Base-by-base conservation (phyloP, 805 yeast species). In the Candida odintsovae region DNA sequence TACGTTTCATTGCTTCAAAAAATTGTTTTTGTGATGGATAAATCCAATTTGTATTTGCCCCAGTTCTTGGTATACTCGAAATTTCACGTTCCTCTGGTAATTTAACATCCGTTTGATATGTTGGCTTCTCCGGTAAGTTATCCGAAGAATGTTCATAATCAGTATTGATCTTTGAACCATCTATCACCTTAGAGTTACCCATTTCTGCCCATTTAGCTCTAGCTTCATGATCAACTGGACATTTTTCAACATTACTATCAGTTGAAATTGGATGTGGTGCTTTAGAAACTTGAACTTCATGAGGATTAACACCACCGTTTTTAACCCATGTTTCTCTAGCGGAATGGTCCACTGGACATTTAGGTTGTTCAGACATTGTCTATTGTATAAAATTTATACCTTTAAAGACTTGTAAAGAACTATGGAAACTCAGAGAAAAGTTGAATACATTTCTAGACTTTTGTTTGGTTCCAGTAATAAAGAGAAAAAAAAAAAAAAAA, bases 21-120 rank as follows among this genome's bases (percentile, higher is more conserved):
- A 92, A 92, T 70, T 92, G 97, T 62, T 87, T 86, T 63, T 92
- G 95, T 4, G 96, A 87, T 9, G 99, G 99, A 62, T 92, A 92
- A 2, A 92, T 75, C 99, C 99, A 92, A 67, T 90, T 86, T 0
- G 73, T 56, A 15, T 72, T 72, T 1, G 77, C 60, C 4, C 78
- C 83, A 1, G 95, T 84, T 43, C 96, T 70, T 41, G 97, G 97
- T 38, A 90, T 90, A 3, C 95, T 77, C 10, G 90, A 82, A 4
- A 85, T 67, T 55, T 83, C 92, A 50, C 97, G 71, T 1, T 83
- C 87, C n/a, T 76, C 76, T 0, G 95, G 85, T 29, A 90, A 67
- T 1, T 66, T 58, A 0, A 70, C 68, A 38, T 69, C 52, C 1
- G 73, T 68, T 4, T 54, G 54, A 42, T 66, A 63, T 0, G 53